Conservation (phyloP, 306 rosid genomes). For the Abrus precatorius region DNA sequence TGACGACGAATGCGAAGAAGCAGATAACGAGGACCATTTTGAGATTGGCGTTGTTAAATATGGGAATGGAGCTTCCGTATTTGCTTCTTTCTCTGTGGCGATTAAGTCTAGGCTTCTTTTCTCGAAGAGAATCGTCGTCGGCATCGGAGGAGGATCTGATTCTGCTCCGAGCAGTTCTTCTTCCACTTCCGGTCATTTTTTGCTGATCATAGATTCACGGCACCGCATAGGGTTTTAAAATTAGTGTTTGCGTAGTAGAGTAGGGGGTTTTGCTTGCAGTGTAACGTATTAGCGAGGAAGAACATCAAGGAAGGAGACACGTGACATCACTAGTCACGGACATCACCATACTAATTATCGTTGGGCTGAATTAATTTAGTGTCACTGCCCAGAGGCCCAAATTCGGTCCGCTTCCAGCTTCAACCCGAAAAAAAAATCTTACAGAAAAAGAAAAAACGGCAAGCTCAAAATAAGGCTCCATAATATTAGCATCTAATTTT, state of each 20-base stretch:
- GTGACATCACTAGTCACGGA: neutral
- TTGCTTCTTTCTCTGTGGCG: conserved; percentile 57
- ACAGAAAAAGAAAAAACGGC: no score
- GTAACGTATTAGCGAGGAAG: neutral
- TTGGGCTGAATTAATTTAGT: no score
- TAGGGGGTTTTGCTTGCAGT: neutral
- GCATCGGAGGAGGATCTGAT: conserved; percentile 55
- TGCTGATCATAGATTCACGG: conserved; percentile 16
- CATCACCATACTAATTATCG: no score
- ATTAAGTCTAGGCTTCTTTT: conserved; percentile 41
- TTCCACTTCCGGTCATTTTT: conserved; percentile 69
- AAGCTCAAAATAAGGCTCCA: no score
- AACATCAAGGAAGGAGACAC: neutral
- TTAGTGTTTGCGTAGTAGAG: neutral
- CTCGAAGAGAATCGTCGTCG: conserved; percentile 50
- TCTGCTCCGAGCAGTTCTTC: conserved; percentile 66
- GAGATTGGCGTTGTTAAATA: conserved; percentile 60
- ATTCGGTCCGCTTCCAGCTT: no score
- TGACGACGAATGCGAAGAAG: conserved; percentile 63
- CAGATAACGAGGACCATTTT: conserved; percentile 61
- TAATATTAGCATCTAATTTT: no score
- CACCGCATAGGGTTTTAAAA: conserved; percentile 25
- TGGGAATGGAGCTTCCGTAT: conserved; percentile 57
- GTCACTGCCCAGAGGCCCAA: no score
- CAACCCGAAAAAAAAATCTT: no score